These are phyloP conservation scores for Cordyceps sp. DNA, from an alignment of 2,329 filamentous ascomycete species.

Conservation along the genomic window DNA sequence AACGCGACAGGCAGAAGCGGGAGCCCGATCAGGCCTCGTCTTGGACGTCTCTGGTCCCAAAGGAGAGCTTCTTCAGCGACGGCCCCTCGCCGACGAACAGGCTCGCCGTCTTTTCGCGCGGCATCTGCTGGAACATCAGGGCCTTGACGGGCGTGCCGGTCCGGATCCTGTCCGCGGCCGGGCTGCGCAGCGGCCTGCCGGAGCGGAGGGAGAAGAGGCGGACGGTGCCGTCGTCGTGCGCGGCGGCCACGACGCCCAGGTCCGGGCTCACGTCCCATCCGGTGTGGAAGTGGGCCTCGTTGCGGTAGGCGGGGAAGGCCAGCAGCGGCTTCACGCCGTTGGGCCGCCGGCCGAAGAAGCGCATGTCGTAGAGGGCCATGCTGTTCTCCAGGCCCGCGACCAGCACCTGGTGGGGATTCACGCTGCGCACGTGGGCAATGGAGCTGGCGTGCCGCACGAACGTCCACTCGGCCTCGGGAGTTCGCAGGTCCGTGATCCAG, in stretches of 20 bases:
- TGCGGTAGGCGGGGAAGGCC: conserved; percentile 31
- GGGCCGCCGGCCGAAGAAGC: conserved; percentile 16
- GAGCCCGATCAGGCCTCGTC: conserved; percentile 21
- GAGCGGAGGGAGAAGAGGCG: conserved; percentile 31
- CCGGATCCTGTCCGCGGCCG: conserved; percentile 9
- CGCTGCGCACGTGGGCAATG: conserved; percentile 31
- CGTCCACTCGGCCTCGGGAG: conserved; percentile 14
- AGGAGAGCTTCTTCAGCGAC: conserved; percentile 25
- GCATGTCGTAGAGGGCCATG: conserved; percentile 40
- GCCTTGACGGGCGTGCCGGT: conserved; percentile 19
- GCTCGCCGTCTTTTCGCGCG: conserved; percentile 25
- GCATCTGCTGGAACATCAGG: conserved; percentile 28
- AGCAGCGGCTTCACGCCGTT: conserved; percentile 22
- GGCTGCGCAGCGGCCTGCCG: conserved; percentile 19
- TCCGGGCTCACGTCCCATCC: conserved; percentile 33
- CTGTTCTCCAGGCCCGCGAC: conserved; percentile 30
- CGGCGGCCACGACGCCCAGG: conserved; percentile 35
- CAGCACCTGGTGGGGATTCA: conserved; percentile 32
- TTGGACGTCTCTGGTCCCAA: conserved; percentile 15
- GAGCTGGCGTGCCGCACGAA: conserved; percentile 19
- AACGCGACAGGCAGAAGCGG: no score
- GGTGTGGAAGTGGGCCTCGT: conserved; percentile 27
- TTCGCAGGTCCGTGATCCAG: conserved; percentile 27
- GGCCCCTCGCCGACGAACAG: conserved; percentile 26
- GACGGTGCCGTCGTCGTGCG: conserved; percentile 31